A percentile compares a stretch with the other conserved stretches of the same genome.
phyloP scores from a whole-genome alignment of 73 alveolate species.

The Paramecium sexaurelia region DNA sequence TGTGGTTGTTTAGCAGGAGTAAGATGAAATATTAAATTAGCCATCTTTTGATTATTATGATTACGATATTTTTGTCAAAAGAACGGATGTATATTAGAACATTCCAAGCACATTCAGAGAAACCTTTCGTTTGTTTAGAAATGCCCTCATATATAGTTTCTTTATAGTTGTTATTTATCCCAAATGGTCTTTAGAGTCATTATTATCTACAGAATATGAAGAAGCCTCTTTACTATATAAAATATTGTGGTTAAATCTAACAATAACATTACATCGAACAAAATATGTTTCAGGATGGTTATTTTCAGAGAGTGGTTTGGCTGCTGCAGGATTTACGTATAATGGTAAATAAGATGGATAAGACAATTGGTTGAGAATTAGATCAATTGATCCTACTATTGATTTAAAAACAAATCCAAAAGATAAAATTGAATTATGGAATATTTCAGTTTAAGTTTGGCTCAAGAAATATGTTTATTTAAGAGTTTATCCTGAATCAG shows the following conservation, averaged over 20 bases:
- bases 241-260: slow-evolving; percentile 74
- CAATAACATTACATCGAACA: slow-evolving; percentile 70
- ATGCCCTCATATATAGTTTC: slow-evolving; percentile 72
- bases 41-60: slow-evolving; percentile 94
- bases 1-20: slow-evolving; percentile 86
- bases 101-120: slow-evolving; percentile 67
- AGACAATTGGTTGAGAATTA: slow-evolving; percentile 37
- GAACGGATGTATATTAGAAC: slow-evolving; percentile 73
- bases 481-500: slow-evolving; percentile 72
- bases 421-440: slow-evolving; percentile 88
- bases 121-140: slow-evolving; percentile 70
- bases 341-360: slow-evolving; percentile 77
- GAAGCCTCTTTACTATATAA: slow-evolving; percentile 49
- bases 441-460: slow-evolving; percentile 87
- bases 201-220: slow-evolving; percentile 80
- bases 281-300: slow-evolving; percentile 71
- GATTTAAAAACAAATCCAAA: slow-evolving; percentile 63
- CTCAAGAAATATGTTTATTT: slow-evolving; percentile 83
- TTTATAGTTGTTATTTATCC: slow-evolving; percentile 66
- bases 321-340: slow-evolving; percentile 76
- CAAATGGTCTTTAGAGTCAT: slow-evolving; percentile 70
- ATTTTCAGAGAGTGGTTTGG: slow-evolving; percentile 59
- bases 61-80: slow-evolving; percentile 76
- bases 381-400: slow-evolving; percentile 46
- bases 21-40: background rate